Percentiles rank a stretch among this genome's conserved stretches.
Conservation (phyloP, 1,139 yeast genomes). For the Barnettozyma hawaiiensis region DNA sequence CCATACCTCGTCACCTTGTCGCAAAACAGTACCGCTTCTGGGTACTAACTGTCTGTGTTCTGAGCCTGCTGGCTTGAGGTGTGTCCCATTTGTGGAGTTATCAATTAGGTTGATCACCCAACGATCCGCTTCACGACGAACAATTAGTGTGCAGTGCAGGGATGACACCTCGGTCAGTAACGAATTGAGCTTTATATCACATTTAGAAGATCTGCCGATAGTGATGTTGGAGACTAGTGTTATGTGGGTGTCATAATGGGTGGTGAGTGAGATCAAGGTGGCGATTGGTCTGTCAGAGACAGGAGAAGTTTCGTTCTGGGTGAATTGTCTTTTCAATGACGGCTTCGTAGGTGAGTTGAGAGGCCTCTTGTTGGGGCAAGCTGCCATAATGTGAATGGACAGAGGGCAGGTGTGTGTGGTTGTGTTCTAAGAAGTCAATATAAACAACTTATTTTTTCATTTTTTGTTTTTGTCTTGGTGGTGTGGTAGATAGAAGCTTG, state of each 20-base stretch:
- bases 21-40: constrained; percentile 37
- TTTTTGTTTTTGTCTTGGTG: too few relatives aligned
- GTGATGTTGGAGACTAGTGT: constrained; percentile 9
- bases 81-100: constrained; percentile 63
- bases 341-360: constrained; percentile 1
- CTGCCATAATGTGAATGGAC: not conserved
- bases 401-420: too few relatives aligned
- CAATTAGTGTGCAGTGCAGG: constrained; percentile 50
- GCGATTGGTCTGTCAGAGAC: constrained; percentile 12
- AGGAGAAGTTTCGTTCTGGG: not conserved
- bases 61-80: constrained; percentile 50
- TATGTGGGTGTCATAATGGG: constrained; percentile 3
- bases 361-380: not conserved
- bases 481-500: too few relatives aligned
- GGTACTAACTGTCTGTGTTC: constrained; percentile 45
- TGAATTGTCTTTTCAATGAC: constrained; percentile 1
- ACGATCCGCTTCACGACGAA: constrained; percentile 2
- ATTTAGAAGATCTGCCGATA: constrained; percentile 58
- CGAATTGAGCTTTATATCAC: constrained; percentile 44
- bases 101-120: constrained; percentile 43
- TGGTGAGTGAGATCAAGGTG: constrained; percentile 16
- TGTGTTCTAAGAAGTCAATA: too few relatives aligned
- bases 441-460: too few relatives aligned
- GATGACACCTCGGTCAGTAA: constrained; percentile 53
- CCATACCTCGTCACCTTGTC: constrained; percentile 45